Percentiles rank a stretch among this genome's conserved stretches.
Evolutionary conservation across 257 asterid species (phyloP).

Genomic region (Dorcoceras hygrometricum): DNA sequence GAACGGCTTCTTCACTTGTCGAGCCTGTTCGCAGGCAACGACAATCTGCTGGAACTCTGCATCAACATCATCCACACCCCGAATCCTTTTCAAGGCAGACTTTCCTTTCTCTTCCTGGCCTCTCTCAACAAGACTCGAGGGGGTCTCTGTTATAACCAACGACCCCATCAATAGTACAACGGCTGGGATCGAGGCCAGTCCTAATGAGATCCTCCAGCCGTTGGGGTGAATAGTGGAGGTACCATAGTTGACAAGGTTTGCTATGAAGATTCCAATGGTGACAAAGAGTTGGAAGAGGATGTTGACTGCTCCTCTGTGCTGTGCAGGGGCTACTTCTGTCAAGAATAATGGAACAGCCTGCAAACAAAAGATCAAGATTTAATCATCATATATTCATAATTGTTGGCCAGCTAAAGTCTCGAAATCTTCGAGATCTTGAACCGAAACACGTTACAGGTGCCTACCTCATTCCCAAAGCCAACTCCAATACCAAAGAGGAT

Average conservation of each 20-base stretch:
- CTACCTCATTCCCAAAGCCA: constrained; percentile 86
- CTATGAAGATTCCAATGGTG: constrained; percentile 68
- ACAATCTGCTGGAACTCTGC: constrained; percentile 48
- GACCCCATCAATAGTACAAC: constrained; percentile 46
- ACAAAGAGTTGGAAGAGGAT: constrained; percentile 81
- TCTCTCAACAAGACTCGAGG: constrained; percentile 59
- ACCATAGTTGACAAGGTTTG: constrained; percentile 59
- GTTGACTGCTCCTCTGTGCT: constrained; percentile 78
- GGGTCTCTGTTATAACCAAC: constrained; percentile 61
- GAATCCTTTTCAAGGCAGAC: constrained; percentile 39
- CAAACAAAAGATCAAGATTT: constrained; percentile 5
- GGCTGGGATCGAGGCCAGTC: constrained; percentile 58
- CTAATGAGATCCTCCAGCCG: constrained; percentile 73
- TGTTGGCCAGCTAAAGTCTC: no score
- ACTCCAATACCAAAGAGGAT: constrained; percentile 74
- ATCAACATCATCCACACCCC: constrained; percentile 61
- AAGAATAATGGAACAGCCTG: constrained; percentile 83
- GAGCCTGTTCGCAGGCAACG: constrained; percentile 44
- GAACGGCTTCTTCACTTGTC: constrained; percentile 40
- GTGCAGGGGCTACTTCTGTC: constrained; percentile 75
- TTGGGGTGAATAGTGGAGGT: constrained; percentile 44
- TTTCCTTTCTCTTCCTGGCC: constrained; percentile 37
- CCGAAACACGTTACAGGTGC: background rate
- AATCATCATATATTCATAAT: background rate
- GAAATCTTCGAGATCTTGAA: no score